Evolutionary conservation across 225 moss, liverwort and hornwort species (phyloP).

Genomic region (Pleurozium schreberi): DNA sequence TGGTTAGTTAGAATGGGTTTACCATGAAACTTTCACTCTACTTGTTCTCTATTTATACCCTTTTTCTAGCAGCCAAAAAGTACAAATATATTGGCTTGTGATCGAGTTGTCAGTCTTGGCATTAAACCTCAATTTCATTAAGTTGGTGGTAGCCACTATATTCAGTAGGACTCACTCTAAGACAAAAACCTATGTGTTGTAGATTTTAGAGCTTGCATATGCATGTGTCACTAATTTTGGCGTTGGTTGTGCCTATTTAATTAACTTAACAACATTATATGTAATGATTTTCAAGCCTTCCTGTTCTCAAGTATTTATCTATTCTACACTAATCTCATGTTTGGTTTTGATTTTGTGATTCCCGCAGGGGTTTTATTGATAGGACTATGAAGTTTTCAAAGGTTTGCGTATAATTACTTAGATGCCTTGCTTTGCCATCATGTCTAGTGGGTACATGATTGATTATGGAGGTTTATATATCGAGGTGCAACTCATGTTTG

Average conservation of each 20-base stretch:
- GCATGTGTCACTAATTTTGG: not conserved
- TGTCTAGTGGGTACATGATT: not conserved
- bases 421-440: not conserved
- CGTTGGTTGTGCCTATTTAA: accelerated
- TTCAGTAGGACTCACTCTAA: accelerated
- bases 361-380: not conserved
- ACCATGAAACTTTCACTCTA: too few species aligned
- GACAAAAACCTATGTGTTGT: not conserved
- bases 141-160: too few species aligned
- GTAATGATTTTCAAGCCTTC: not conserved
- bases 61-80: accelerated
- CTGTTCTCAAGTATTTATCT: not conserved
- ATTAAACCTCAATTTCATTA: not conserved
- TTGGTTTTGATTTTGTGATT: not conserved
- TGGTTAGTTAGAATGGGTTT: too few species aligned
- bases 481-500: not conserved
- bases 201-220: too few species aligned
- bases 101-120: not conserved
- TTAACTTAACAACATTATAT: not conserved
- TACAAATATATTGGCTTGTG: not conserved
- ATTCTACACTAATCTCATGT: not conserved
- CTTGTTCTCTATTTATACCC: not conserved
- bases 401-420: not conserved
- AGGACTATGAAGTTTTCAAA: not conserved
- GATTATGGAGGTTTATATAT: not conserved